Base-by-base conservation (phyloP, 2,329 filamentous ascomycete species). In the Fusarium keratoplasticum region DNA sequence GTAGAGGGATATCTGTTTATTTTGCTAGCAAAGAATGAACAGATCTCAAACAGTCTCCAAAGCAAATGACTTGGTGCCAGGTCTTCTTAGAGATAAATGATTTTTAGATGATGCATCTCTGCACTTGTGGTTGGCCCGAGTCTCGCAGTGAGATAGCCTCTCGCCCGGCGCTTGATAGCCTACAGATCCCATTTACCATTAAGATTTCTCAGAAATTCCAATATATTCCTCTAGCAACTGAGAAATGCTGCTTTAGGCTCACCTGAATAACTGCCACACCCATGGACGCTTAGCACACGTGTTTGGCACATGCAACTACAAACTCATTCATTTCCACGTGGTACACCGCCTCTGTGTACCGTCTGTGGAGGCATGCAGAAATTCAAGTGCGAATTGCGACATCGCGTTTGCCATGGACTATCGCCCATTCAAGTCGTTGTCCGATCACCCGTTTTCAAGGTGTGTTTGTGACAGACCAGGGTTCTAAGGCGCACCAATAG, bases 401-500 rank as follows among this genome's bases (percentile, higher is more conserved):
- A 50, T 50, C 44, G 10, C 25, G 44, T 27, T 6, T 10, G n/a
- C n/a, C 20, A 40, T 1, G 18, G 18, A 50, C 44, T 50, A 50
- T 50, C 44, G 25, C 44, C 5, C 44, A 50, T 50, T 50, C 44
- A 50, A 27, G 22, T 27, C 16, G 9, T 50, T 25, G 9, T 50
- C 44, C 44, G 44, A 50, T 50, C 44, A 27, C 14, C 6, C 11
- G 6, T 27, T 10, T 14, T 50, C 44, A 18, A 8, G 44, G 22
- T 9, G 16, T 50, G 5, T 11, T 50, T 27, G 44, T 50, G 44
- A 50, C 22, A 50, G 44, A 50, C 44, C 22, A 50, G 44, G 44
- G 44, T 50, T 27, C 6, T 27, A 50, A 50, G 16, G 44, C 44
- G 44, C 44, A 50, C 44, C 44, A 50, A 50, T 50, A 50, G 44